Percentiles rank a stretch among this genome's conserved stretches.
phyloP scores from a whole-genome alignment of 306 rosid genomes.

The Prosopis cineraria region DNA sequence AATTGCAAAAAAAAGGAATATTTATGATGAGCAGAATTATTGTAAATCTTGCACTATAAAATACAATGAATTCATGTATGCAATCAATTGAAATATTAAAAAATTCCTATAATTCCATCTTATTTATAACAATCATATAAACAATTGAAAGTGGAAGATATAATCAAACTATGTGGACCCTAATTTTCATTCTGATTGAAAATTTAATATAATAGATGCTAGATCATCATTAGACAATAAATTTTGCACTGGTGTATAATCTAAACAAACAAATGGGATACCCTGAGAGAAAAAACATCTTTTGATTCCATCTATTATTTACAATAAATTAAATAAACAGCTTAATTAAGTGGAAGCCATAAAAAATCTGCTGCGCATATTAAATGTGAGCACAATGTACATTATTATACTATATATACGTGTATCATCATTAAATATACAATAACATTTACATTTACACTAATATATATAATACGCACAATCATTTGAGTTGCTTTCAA shows the following conservation, averaged over 20 bases:
- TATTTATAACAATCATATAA: background rate
- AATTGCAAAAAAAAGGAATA: background rate
- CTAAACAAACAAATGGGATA: background rate
- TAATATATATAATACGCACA: background rate
- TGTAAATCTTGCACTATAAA: background rate
- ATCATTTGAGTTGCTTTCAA: background rate
- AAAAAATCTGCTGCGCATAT: background rate
- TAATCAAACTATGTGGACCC: background rate
- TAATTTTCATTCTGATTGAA: background rate
- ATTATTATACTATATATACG: background rate
- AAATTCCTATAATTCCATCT: background rate
- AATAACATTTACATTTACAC: background rate
- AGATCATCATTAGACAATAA: background rate
- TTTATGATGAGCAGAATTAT: background rate
- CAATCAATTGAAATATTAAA: background rate
- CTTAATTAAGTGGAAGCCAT: background rate
- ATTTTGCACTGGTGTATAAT: background rate
- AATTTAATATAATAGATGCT: background rate
- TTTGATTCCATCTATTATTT: background rate
- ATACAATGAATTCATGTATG: background rate
- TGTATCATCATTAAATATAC: background rate
- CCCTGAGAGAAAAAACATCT: background rate
- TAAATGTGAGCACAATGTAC: background rate
- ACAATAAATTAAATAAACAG: background rate
- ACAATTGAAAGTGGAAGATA: background rate